phyloP scores from a whole-genome alignment of 2,329 filamentous ascomycete genomes.

The Diaporthe nobilis region DNA sequence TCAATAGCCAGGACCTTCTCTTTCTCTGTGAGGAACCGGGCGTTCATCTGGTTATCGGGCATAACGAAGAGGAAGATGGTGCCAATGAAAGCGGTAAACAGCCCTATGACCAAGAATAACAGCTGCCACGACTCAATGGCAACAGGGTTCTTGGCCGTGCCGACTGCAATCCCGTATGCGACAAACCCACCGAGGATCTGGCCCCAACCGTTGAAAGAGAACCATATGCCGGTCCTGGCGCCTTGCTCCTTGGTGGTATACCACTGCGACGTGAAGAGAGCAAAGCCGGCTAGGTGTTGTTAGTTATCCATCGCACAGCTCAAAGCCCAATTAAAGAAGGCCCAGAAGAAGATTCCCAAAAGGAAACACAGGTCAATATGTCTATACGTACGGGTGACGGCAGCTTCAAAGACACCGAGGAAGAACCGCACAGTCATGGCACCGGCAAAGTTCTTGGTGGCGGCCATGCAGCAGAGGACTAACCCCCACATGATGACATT shows the following conservation, averaged over 20 bases:
- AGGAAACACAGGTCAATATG: too few species aligned
- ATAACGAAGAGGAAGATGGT: constrained; percentile 64
- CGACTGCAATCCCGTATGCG: constrained; percentile 62
- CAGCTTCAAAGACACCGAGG: constrained; percentile 77
- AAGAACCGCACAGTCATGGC: constrained; percentile 77
- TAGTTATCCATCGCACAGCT: constrained; percentile 46
- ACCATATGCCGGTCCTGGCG: constrained; percentile 75
- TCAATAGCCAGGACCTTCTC: constrained; percentile 68
- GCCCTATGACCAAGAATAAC: constrained; percentile 67
- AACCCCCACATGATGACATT: constrained; percentile 76
- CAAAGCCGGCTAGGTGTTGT: constrained; percentile 65
- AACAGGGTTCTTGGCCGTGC: constrained; percentile 56
- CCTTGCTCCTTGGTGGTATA: constrained; percentile 80
- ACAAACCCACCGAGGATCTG: constrained; percentile 57
- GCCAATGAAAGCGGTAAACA: constrained; percentile 65
- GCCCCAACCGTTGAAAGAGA: constrained; percentile 65
- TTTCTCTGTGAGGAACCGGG: constrained; percentile 65
- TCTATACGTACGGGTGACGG: constrained; percentile 62
- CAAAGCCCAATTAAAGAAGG: too few species aligned
- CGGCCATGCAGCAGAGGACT: constrained; percentile 72
- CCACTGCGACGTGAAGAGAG: constrained; percentile 78
- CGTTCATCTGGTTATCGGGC: constrained; percentile 58
- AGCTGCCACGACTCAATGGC: constrained; percentile 77
- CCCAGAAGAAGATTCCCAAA: not conserved
- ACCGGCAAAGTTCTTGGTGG: constrained; percentile 70